A percentile compares a stretch with the other conserved stretches of the same genome.
phyloP scores from a whole-genome alignment of 805 yeast genomes.

The Debaryomyces hansenii region DNA sequence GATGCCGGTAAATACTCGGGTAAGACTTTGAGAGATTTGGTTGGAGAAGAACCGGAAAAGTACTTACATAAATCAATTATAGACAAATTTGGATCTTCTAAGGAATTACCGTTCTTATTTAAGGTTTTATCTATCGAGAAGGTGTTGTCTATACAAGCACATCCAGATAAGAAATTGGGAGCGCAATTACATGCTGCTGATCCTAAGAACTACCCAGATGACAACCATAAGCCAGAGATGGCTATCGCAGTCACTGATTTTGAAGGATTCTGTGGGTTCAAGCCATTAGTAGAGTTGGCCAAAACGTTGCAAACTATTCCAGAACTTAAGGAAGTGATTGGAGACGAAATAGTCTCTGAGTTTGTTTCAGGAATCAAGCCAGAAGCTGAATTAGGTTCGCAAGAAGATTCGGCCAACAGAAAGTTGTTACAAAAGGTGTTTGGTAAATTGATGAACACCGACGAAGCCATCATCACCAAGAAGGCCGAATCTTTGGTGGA shows the following conservation, averaged over 20 bases:
- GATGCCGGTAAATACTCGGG: constrained; percentile 41
- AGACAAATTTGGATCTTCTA: constrained; percentile 61
- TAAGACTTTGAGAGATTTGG: constrained; percentile 63
- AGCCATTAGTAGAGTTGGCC: constrained; percentile 80
- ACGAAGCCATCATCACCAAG: constrained; percentile 55
- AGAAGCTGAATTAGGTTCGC: constrained; percentile 46
- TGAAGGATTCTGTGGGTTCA: constrained; percentile 98
- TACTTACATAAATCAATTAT: constrained; percentile 61
- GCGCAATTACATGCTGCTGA: constrained; percentile 73
- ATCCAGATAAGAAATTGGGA: constrained; percentile 89
- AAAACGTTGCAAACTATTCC: constrained; percentile 69
- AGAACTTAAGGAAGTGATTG: constrained; percentile 72
- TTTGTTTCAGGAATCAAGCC: constrained; percentile 52
- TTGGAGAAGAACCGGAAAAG: constrained; percentile 56
- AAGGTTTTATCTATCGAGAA: constrained; percentile 91
- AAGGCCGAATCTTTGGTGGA: constrained; percentile 65
- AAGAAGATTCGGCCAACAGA: constrained; percentile 59
- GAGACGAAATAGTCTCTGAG: constrained; percentile 53
- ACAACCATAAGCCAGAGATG: constrained; percentile 99
- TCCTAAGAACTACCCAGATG: constrained; percentile 95
- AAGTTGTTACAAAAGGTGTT: constrained; percentile 72
- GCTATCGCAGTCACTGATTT: constrained; percentile 95
- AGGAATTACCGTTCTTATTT: constrained; percentile 87
- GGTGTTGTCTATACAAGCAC: constrained; percentile 95
- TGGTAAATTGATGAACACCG: constrained; percentile 78